These are phyloP conservation scores for Botrytis hyacinthi DNA, from an alignment of 2,329 filamentous ascomycete genomes.

Conservation along the genomic window DNA sequence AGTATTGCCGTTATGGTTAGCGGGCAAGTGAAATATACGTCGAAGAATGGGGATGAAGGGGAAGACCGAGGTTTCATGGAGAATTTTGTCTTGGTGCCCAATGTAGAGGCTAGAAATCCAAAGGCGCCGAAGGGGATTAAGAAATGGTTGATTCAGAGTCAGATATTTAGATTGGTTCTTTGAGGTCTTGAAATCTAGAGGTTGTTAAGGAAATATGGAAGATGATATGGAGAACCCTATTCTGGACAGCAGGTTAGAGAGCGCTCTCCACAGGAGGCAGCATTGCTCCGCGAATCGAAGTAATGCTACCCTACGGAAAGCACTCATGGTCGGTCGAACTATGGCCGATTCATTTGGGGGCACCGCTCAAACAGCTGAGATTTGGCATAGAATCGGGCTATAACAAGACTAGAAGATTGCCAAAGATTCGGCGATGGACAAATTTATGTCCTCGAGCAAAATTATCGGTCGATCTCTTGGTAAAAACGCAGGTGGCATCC, in stretches of 20 bases:
- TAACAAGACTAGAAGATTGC: neutral
- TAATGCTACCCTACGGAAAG: neutral
- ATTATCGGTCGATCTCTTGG: neutral
- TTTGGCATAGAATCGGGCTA: neutral
- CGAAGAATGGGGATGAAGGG: constrained; percentile 50
- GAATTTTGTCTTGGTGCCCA: constrained; percentile 76
- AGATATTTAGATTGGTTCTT: constrained; percentile 60
- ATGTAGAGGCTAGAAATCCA: constrained; percentile 57
- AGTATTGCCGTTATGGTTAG: constrained; percentile 71
- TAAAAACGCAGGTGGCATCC: neutral
- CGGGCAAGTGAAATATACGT: constrained; percentile 67
- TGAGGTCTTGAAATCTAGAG: constrained; percentile 16
- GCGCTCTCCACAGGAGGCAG: neutral
- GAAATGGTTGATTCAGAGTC: constrained; percentile 67
- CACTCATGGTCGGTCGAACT: neutral
- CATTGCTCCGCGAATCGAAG: neutral
- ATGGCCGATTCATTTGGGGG: neutral
- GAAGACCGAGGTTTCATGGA: constrained; percentile 73
- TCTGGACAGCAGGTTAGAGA: neutral
- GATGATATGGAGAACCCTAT: neutral
- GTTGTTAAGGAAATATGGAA: neutral
- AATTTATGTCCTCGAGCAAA: neutral
- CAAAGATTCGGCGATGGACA: neutral
- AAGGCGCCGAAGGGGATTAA: constrained; percentile 54
- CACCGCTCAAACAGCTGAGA: neutral